Base-by-base conservation (phyloP, 148 eudicot genomes). In the Polygonum maritimum region DNA sequence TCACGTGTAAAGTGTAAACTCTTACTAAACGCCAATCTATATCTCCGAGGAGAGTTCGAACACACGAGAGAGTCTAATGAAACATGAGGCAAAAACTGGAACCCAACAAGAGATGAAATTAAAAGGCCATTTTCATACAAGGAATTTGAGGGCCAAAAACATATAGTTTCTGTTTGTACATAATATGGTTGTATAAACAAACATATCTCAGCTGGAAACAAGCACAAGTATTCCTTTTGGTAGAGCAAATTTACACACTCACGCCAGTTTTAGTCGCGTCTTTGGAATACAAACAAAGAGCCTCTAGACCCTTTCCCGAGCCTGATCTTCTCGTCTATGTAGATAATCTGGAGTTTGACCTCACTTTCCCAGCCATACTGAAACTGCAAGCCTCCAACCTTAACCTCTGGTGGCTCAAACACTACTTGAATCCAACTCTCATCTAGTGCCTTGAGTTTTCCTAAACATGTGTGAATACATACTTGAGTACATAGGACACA, bases 221-320 rank as follows among this genome's bases (percentile, higher is more conserved):
- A 60, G 69, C 14, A 60, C 16, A 12, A 31, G 36, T 31, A 22
- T 60, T 18, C 26, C 31, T 31, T 26, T 60, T 60, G 11, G 1
- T 10, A 60, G 36, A 26, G 38, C 69, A 60, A 60, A 26, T 60
- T 8, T 57, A 57, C 13, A 57, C 5, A 57, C 21, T 18, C 33
- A 60, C 9, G 2, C 15, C 2, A 0, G 9, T 22, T 63, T 63
- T 38, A 84, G 67, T 74, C 22, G 69, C 89, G 83, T 81, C 98
- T 89, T 79, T 82, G 88, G 78, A 95, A 95, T 75, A 95, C 99
- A 86, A 95, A 95, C 38, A 95, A 76, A n/a, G 99, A 89, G 40
- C 97, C 99, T 88, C 94, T 82, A 45, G 99, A 95, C 7, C 98
- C 98, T 55, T 85, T 88, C 26, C 99, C 99, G 67, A 95, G 78